phyloP scores from a whole-genome alignment of 2,329 filamentous ascomycete genomes.

The Aspergillus niger region DNA sequence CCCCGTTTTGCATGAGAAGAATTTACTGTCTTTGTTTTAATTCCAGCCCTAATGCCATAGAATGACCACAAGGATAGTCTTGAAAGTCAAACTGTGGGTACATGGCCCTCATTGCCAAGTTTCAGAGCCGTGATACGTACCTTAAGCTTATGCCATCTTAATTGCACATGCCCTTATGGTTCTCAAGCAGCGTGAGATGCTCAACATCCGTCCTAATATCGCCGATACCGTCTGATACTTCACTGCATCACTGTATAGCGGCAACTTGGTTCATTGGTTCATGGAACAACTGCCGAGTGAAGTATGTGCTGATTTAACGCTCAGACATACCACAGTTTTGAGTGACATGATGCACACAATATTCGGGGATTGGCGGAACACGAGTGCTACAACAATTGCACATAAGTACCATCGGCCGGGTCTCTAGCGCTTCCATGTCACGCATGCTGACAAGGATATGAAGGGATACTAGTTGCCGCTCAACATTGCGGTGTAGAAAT shows the following conservation, averaged over 20 bases:
- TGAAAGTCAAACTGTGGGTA: neutral
- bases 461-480: neutral
- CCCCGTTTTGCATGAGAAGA: neutral
- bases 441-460: conserved; percentile 10
- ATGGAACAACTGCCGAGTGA: neutral
- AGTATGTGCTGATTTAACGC: neutral
- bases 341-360: neutral
- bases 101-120: neutral
- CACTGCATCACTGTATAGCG: neutral
- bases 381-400: conserved; percentile 2
- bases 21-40: neutral
- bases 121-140: neutral
- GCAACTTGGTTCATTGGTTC: neutral
- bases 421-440: conserved; percentile 6
- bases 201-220: too few relatives aligned
- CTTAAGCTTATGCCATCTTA: conserved; percentile 4
- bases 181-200: too few relatives aligned
- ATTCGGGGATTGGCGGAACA: conserved; percentile 1
- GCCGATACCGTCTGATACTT: neutral
- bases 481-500: conserved; percentile 16
- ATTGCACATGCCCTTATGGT: conserved; percentile 1
- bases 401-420: conserved; percentile 1
- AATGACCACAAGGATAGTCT: neutral
- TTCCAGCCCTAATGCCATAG: neutral
- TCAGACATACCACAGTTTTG: neutral